Base-by-base conservation (phyloP, 176 grass and related monocot species). In the Secale cereale region DNA sequence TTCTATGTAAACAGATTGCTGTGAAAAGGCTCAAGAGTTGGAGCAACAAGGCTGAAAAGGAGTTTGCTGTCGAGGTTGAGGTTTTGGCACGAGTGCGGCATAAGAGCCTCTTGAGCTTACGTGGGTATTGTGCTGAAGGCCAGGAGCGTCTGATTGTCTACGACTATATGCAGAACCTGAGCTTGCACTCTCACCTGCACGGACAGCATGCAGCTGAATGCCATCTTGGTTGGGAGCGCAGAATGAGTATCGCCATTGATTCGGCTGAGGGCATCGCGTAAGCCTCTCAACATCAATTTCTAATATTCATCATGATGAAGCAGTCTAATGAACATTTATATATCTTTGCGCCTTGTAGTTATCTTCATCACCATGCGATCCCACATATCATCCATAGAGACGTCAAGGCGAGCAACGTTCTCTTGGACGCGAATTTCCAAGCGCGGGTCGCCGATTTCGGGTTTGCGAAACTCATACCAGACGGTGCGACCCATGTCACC, bases 21-120 rank as follows among this genome's bases (percentile, higher is more conserved):
- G 95, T 94, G 40, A 97, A 97, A 80, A 93, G 95, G 85, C 89
- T 97, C 50, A 97, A 91, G 84, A 90, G 91, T 65, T 97, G 95
- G 95, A 97, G 95, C 82, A 94, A 92, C 91, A 97, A 86, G 77
- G 95, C 95, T 35, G 95, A 97, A 88, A 88, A 62, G 40, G 92
- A 97, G 81, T 97, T 97, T 85, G 77, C 90, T 10, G 76, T 90
- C 0, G 94, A 97, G 85, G 86, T 97, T 11, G 83, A 92, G 90
- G 85, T 97, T 66, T 86, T 97, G 64, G 94, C 90, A 65, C 83
- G 82, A 84, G 90, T 97, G 41, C 82, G 92, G 37, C 92, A 97
- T 77, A 94, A 89, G 72, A 97, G 89, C 66, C 86, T 97, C 32
- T 82, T 97, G 69, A 94, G 78, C 77, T 80, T 97, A 66, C 94